Evolutionary conservation across 441 rosid species (phyloP).

Genomic region (Adansonia grandidieri): DNA sequence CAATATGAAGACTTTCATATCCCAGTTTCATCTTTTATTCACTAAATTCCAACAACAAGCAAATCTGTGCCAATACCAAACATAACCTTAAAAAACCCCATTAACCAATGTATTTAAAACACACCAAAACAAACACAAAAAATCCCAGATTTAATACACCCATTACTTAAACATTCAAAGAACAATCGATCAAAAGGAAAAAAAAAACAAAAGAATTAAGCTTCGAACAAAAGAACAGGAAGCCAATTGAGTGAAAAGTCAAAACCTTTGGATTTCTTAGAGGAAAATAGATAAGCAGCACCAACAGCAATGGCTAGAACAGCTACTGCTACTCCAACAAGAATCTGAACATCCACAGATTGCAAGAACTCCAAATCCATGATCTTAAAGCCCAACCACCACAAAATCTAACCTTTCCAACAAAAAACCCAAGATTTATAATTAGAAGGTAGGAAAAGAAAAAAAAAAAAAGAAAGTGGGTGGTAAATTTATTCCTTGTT

Average conservation of each 20-base stretch:
- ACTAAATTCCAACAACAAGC: neutral
- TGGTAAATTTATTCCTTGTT: neutral
- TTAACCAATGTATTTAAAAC: neutral
- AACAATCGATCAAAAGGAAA: neutral
- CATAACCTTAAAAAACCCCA: neutral
- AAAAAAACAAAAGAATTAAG: neutral
- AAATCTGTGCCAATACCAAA: neutral
- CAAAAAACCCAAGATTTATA: conserved; percentile 25
- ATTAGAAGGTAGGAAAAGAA: neutral
- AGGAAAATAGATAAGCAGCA: conserved; percentile 60
- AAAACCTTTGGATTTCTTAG: conserved; percentile 72
- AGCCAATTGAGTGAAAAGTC: conserved; percentile 22
- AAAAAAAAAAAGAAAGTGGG: neutral
- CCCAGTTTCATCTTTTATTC: conserved; percentile 10
- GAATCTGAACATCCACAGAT: conserved; percentile 67
- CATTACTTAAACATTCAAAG: neutral
- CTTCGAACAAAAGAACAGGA: conserved; percentile 6
- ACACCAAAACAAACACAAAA: neutral
- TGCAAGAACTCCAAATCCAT: conserved; percentile 66
- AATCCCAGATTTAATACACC: neutral
- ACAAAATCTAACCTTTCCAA: neutral
- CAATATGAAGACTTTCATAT: neutral
- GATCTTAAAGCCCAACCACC: conserved; percentile 18
- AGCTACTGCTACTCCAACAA: conserved; percentile 74
- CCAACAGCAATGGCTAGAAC: conserved; percentile 61